Percentiles rank a stretch among this genome's conserved stretches.
Conservation (phyloP, 176 grass and related monocot genomes). For the Avena eriantha region DNA sequence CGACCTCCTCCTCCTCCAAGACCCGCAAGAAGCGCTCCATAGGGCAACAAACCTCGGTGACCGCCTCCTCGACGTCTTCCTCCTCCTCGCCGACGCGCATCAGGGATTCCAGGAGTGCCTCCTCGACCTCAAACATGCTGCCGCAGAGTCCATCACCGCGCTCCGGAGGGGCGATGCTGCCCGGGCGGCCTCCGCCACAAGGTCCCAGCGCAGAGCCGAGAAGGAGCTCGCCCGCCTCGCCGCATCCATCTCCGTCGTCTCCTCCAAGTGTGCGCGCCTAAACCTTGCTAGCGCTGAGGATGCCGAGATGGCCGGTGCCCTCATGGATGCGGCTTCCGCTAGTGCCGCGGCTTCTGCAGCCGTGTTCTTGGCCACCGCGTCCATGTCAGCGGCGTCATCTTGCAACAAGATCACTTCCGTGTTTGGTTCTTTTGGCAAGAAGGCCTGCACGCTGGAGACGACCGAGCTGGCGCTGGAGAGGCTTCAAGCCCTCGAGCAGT, state of each 20-base stretch:
- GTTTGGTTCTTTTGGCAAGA: slow-evolving; percentile 34
- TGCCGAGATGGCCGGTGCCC: slow-evolving; percentile 31
- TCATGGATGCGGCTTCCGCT: slow-evolving; percentile 31
- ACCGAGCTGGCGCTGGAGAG: neutral
- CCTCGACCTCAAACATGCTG: slow-evolving; percentile 29
- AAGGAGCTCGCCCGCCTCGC: slow-evolving; percentile 46
- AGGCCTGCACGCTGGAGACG: neutral
- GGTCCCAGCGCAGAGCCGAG: slow-evolving; percentile 39
- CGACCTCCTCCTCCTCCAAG: slow-evolving; percentile 54
- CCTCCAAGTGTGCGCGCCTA: slow-evolving; percentile 20
- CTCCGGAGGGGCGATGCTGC: slow-evolving; percentile 40
- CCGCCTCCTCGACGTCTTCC: slow-evolving; percentile 56
- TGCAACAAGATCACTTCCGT: neutral
- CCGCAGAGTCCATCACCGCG: slow-evolving; percentile 29
- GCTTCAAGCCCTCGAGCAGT: slow-evolving; percentile 34
- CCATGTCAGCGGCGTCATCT: neutral
- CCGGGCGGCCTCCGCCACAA: neutral
- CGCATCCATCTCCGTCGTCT: neutral
- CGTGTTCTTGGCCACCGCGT: neutral
- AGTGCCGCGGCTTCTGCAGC: slow-evolving; percentile 32
- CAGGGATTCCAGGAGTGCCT: slow-evolving; percentile 50
- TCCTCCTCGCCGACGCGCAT: slow-evolving; percentile 69
- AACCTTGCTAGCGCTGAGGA: neutral
- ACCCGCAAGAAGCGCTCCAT: slow-evolving; percentile 15
- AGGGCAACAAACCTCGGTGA: neutral